These are phyloP conservation scores for Anisodus tanguticus DNA, from an alignment of 257 asterid genomes.

Conservation along the genomic window DNA sequence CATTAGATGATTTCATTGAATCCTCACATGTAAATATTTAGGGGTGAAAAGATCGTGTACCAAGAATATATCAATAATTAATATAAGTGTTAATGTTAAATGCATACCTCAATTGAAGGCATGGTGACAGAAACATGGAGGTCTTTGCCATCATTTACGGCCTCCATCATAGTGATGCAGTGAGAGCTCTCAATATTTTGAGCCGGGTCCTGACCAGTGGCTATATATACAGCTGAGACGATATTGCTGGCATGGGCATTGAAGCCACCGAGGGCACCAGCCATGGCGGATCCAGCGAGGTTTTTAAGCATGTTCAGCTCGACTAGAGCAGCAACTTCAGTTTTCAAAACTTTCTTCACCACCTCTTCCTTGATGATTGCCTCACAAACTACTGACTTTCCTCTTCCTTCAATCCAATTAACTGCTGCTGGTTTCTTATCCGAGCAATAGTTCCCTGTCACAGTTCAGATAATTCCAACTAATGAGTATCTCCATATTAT, in stretches of 20 bases:
- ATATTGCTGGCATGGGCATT: conserved; percentile 63
- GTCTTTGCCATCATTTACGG: conserved; percentile 56
- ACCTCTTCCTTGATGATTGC: conserved; percentile 55
- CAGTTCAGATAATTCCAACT: background rate
- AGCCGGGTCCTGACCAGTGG: conserved; percentile 66
- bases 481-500: background rate
- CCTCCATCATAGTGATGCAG: conserved; percentile 64
- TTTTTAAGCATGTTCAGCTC: conserved; percentile 63
- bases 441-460: conserved; percentile 52
- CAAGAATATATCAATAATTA: background rate
- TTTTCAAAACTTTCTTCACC: conserved; percentile 55
- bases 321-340: conserved; percentile 53
- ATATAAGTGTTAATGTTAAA: background rate
- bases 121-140: conserved; percentile 59
- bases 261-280: conserved; percentile 63
- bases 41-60: background rate
- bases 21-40: background rate
- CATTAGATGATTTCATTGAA: background rate
- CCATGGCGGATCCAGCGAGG: conserved; percentile 56
- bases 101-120: conserved; percentile 61
- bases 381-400: conserved; percentile 59
- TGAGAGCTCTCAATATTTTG: conserved; percentile 64
- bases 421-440: conserved; percentile 64
- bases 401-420: conserved; percentile 67
- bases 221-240: conserved; percentile 53